These are phyloP conservation scores for Halteria grandinella DNA, from an alignment of 73 alveolate genomes.

Conservation along the genomic window DNA sequence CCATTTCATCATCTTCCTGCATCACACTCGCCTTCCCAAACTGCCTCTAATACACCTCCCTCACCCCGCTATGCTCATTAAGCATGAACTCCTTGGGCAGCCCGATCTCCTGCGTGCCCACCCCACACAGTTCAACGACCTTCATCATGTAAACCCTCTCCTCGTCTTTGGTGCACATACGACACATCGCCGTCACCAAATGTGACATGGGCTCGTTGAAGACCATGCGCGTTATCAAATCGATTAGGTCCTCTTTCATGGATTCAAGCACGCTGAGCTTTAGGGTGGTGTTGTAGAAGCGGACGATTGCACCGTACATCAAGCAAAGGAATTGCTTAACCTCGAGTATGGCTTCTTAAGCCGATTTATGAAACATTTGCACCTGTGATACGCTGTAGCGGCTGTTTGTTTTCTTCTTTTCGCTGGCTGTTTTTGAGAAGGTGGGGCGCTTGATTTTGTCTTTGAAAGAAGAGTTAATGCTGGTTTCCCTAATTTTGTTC, in stretches of 20 bases:
- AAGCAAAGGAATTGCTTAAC: constrained; percentile 20
- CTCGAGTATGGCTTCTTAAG: constrained; percentile 34
- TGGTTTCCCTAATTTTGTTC: not conserved
- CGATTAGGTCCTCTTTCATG: constrained; percentile 48
- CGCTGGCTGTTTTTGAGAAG: constrained; percentile 1
- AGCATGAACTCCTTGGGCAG: not conserved
- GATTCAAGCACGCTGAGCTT: not conserved
- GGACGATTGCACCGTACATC: constrained; percentile 9
- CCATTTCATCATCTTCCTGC: not conserved
- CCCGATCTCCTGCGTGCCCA: constrained; percentile 8
- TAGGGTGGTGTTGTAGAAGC: constrained; percentile 24
- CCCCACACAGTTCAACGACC: not conserved
- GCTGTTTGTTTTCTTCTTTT: not conserved
- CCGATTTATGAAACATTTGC: no score
- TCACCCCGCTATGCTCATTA: constrained; percentile 22
- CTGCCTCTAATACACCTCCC: not conserved
- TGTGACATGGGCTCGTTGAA: constrained; percentile 7
- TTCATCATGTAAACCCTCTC: constrained; percentile 5
- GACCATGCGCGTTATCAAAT: not conserved
- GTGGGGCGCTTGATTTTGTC: constrained; percentile 3
- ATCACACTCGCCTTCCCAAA: not conserved
- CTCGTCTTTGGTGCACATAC: constrained; percentile 24
- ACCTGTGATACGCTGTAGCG: no score
- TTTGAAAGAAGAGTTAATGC: constrained; percentile 16
- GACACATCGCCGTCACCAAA: constrained; percentile 13